Evolutionary conservation across 2,329 filamentous ascomycete genomes (phyloP), one percentile per base, ranked within the genome.

Genomic region (Cytospora schulzeri): DNA sequence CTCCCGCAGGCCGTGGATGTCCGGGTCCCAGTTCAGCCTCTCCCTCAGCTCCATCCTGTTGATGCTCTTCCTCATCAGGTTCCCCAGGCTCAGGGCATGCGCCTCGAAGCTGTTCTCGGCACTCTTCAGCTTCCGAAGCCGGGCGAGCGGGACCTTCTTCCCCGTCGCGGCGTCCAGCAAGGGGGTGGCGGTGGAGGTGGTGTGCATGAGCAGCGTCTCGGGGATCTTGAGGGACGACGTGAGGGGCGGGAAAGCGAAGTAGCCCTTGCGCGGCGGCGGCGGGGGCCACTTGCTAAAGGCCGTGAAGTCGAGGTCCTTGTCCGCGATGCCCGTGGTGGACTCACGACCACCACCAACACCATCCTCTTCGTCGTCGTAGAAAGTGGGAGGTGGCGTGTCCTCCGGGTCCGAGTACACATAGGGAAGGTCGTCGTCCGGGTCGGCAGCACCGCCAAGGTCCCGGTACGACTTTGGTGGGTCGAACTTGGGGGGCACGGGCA

Each of bases 211-310:
- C 12, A 86, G 70, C 1, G 79, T 76, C 48, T 80, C 73, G 2
- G 85, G 85, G 5, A 86, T 78, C 66, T 76, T 79, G 17, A 85
- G 77, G 1, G 75, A 79, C 0, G 82, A 84, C 3, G 70, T 63
- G 2, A 75, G 70, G 0, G 84, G 80, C 0, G 85, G 85, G 65
- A 83, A 87, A 24, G 75, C 57, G 11, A 85, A 72, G 50, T 77
- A 75, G 4, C 77, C 78, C 63, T 78, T 81, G 3, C 78, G 76
- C 5, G 78, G 76, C 1, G 78, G 76, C 1, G 72, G 57, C 57
- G 73, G 77, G 26, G 68, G 38, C 56, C 28, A 45, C 29, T 15
- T 28, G 54, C 19, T 12, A 4, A 62, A 33, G 2, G 55, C 2
- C 8, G 59, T 24, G 12, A 54, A 7, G 41, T 22, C 38, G 54